These are phyloP conservation scores for Setomelanomma holmii DNA, from an alignment of 2,329 filamentous ascomycete genomes.

Conservation along the genomic window DNA sequence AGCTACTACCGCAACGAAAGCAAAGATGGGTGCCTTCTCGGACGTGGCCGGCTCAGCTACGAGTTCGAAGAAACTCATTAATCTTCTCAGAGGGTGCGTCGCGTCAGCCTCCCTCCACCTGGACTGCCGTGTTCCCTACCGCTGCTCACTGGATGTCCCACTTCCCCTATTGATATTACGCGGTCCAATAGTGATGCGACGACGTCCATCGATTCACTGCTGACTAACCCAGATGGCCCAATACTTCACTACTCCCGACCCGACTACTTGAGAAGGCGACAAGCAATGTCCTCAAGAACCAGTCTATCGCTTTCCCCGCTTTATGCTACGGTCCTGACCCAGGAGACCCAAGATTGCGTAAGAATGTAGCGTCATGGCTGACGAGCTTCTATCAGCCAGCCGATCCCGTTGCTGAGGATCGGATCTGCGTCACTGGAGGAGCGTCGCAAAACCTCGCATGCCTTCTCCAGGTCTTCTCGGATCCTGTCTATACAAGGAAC, in stretches of 20 bases:
- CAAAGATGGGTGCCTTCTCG: slow-evolving; percentile 40
- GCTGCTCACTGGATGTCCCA: slow-evolving; percentile 5
- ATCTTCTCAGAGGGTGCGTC: slow-evolving; percentile 45
- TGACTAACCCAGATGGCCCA: slow-evolving; percentile 69
- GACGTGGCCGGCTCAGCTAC: slow-evolving; percentile 38
- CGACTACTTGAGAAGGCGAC: slow-evolving; percentile 67
- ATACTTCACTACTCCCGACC: slow-evolving; percentile 69
- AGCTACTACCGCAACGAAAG: slow-evolving; percentile 14
- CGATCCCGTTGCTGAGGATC: slow-evolving; percentile 57
- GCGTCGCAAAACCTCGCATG: slow-evolving; percentile 83
- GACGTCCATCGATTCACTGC: slow-evolving; percentile 11
- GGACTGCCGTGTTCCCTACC: slow-evolving; percentile 5
- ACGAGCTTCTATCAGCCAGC: slow-evolving; percentile 64
- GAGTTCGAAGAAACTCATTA: slow-evolving; percentile 44
- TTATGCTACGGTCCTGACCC: slow-evolving; percentile 81
- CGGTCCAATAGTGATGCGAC: slow-evolving; percentile 17
- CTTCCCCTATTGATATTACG: slow-evolving; percentile 18
- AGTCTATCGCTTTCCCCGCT: slow-evolving; percentile 65
- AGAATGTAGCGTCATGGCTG: slow-evolving; percentile 75
- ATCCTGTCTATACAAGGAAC: slow-evolving; percentile 74
- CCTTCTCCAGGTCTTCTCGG: slow-evolving; percentile 79
- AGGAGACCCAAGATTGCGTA: slow-evolving; percentile 64
- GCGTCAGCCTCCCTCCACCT: slow-evolving; percentile 25
- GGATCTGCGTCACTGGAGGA: slow-evolving; percentile 83
- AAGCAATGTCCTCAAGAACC: slow-evolving; percentile 66